These are phyloP conservation scores for Amphirosellinia nigrospora DNA, from an alignment of 495 filamentous ascomycete genomes.

Conservation along the genomic window DNA sequence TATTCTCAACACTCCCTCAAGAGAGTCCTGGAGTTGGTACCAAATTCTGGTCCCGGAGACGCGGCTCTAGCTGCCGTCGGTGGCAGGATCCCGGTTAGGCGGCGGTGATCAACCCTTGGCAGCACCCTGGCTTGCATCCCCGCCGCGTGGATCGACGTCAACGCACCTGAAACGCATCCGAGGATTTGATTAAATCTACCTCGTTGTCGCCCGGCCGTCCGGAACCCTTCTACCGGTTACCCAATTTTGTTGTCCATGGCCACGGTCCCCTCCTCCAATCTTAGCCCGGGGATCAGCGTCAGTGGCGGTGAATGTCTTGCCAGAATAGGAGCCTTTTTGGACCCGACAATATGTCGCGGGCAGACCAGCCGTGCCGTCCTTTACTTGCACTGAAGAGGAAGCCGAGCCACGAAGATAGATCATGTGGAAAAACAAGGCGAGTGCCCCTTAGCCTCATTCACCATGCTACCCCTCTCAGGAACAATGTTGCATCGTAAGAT, in stretches of 20 bases:
- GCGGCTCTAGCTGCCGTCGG: slow-evolving; percentile 24
- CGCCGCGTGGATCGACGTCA: background rate
- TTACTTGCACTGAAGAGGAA: slow-evolving; percentile 5
- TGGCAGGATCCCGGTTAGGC: background rate
- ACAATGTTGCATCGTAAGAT: background rate
- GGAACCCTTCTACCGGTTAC: slow-evolving; percentile 27
- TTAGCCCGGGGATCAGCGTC: background rate
- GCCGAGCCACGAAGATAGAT: background rate
- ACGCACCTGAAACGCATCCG: slow-evolving; percentile 6
- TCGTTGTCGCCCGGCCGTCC: background rate
- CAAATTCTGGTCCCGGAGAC: background rate
- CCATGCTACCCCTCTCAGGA: background rate
- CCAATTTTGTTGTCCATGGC: slow-evolving; percentile 10
- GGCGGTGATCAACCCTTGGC: background rate
- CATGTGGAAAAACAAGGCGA: background rate
- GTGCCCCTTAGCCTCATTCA: background rate
- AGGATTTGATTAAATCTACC: background rate
- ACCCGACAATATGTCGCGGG: background rate
- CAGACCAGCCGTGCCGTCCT: background rate
- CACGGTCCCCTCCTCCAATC: slow-evolving; percentile 15
- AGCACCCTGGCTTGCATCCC: background rate
- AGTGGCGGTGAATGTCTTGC: background rate
- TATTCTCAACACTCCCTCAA: too few relatives aligned
- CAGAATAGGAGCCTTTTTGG: background rate
- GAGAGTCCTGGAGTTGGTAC: too few relatives aligned